A percentile compares a stretch with the other conserved stretches of the same genome.
phyloP scores from a whole-genome alignment of 768 basidiomycete genomes.

The Scleroderma bovista region DNA sequence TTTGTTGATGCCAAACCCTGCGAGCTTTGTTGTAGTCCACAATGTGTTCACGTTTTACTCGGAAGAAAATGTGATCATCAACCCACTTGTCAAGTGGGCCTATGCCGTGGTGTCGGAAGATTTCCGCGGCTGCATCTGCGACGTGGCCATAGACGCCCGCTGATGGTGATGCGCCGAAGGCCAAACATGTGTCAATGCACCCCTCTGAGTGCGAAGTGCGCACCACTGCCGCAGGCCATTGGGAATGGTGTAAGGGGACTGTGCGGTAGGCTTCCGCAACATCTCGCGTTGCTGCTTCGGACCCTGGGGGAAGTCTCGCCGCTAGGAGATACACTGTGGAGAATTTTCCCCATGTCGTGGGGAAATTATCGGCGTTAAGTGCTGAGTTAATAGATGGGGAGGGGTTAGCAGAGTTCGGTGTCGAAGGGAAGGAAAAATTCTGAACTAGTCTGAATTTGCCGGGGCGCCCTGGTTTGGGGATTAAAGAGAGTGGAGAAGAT shows the following conservation, averaged over 20 bases:
- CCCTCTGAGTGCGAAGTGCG: too few species aligned
- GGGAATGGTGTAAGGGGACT: conserved; percentile 11
- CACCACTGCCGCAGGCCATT: too few species aligned
- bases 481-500: too few species aligned
- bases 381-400: conserved; percentile 18
- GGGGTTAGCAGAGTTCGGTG: conserved; percentile 15
- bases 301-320: neutral
- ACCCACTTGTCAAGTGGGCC: too few species aligned
- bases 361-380: conserved; percentile 28
- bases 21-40: too few species aligned
- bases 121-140: conserved; percentile 21
- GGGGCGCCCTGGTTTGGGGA: too few species aligned
- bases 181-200: too few species aligned
- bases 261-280: conserved; percentile 29
- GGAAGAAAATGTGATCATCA: too few species aligned
- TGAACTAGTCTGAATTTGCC: too few species aligned
- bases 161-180: conserved; percentile 21
- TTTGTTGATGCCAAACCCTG: too few species aligned
- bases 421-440: conserved; percentile 31
- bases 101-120: conserved; percentile 7
- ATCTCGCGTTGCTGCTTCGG: conserved; percentile 18
- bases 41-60: too few species aligned
- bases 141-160: conserved; percentile 24
- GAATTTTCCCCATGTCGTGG: conserved; percentile 33
- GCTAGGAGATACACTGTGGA: conserved; percentile 16